Evolutionary conservation across 2,329 filamentous ascomycete genomes (phyloP).

Genomic region (Rugonectria rugulosa): DNA sequence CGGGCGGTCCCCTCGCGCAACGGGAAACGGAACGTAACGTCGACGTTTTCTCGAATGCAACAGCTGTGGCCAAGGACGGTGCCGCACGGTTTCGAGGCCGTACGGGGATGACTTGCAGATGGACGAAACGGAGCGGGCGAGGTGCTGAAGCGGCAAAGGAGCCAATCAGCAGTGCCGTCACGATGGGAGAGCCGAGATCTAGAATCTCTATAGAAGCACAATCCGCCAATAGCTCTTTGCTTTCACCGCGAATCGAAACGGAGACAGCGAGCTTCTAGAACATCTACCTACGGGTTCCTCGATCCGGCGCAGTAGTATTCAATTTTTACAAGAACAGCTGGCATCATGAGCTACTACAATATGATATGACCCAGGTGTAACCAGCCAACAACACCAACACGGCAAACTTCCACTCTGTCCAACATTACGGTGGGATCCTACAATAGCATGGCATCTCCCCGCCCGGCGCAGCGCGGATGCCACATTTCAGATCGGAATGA

Average conservation of each 20-base stretch:
- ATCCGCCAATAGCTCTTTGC: neutral
- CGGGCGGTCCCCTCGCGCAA: neutral
- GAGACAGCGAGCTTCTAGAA: neutral
- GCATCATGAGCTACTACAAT: neutral
- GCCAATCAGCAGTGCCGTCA: constrained; percentile 3
- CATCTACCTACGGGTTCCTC: neutral
- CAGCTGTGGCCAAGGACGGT: neutral
- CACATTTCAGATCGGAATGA: constrained; percentile 4
- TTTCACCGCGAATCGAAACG: neutral
- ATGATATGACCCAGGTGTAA: neutral
- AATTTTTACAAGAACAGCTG: neutral
- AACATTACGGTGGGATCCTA: neutral
- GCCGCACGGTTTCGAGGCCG: neutral
- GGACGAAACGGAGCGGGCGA: neutral
- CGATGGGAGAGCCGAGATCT: constrained; percentile 2
- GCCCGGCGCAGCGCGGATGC: neutral
- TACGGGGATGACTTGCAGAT: constrained; percentile 6
- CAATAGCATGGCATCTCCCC: neutral
- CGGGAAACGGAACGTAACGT: too few relatives aligned
- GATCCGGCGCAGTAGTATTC: neutral
- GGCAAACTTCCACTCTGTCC: neutral
- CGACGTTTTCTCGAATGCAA: neutral
- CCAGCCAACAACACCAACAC: neutral
- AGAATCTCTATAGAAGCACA: constrained; percentile 8
- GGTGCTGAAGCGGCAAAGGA: neutral